Conservation (phyloP, 75 land plant species). For the Sequoiadendron giganteum region DNA sequence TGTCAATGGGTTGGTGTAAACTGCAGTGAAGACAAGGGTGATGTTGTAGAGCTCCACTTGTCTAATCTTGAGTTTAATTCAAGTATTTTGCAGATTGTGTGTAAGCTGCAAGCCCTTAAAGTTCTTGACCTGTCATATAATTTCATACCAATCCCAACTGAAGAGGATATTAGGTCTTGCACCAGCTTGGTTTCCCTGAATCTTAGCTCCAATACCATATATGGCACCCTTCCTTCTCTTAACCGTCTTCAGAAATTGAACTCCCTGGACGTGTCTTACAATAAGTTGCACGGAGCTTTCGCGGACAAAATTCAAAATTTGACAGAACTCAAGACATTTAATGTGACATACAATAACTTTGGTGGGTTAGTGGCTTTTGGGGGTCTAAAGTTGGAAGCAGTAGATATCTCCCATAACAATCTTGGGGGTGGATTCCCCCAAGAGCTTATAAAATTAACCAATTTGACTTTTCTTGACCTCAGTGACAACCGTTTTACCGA, state of each 20-base stretch:
- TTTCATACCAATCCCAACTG: not conserved
- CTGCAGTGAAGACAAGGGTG: not conserved
- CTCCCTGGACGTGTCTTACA: constrained; percentile 15
- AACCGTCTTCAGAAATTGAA: constrained; percentile 5
- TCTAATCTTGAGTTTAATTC: not conserved
- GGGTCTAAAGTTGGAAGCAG: not conserved
- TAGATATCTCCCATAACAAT: not conserved
- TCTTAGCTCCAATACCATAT: not conserved
- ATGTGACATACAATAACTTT: constrained; percentile 11
- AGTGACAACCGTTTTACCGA: constrained; percentile 9
- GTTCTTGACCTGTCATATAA: not conserved
- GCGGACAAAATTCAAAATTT: constrained; percentile 13
- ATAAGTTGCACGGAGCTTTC: constrained; percentile 14
- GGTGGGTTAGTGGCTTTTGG: constrained; percentile 13
- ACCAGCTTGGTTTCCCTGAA: not conserved
- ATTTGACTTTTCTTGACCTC: constrained; percentile 15
- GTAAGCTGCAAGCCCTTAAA: not conserved
- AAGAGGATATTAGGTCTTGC: not conserved
- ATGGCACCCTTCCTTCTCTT: constrained; percentile 26
- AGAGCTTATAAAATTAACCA: not conserved
- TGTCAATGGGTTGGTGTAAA: constrained; percentile 5
- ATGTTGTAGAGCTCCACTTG: not conserved
- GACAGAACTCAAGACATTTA: constrained; percentile 10
- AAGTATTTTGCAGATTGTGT: not conserved
- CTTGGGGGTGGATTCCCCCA: not conserved